Conservation (phyloP, 257 asterid genomes). For the Lycium ferocissimum region DNA sequence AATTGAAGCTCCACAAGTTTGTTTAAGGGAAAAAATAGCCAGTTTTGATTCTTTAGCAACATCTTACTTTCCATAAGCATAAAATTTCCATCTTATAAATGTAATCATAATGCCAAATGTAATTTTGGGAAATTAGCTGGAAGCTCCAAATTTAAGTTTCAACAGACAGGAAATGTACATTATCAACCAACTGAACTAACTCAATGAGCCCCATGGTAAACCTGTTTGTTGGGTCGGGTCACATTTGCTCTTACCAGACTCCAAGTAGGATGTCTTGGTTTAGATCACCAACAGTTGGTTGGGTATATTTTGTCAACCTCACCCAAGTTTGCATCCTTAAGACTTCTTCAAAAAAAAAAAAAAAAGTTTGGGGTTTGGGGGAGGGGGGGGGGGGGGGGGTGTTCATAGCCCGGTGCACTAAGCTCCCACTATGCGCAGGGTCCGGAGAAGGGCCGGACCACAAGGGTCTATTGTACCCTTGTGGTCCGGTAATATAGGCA, state of each 20-base stretch:
- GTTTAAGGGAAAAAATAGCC: background rate
- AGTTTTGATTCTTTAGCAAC: background rate
- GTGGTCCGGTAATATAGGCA: too few relatives aligned
- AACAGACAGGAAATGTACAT: background rate
- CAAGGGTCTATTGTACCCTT: too few relatives aligned
- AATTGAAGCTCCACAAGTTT: slow-evolving; percentile 16
- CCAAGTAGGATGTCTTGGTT: background rate
- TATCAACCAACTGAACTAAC: slow-evolving; percentile 11
- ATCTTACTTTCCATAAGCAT: slow-evolving; percentile 3
- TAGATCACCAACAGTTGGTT: background rate
- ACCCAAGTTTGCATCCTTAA: slow-evolving; percentile 25
- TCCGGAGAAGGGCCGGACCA: too few relatives aligned
- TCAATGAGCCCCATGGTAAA: slow-evolving; percentile 7
- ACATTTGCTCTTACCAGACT: slow-evolving; percentile 16
- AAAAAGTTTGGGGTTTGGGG: too few relatives aligned
- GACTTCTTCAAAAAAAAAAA: background rate
- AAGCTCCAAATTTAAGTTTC: background rate
- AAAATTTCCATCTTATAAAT: slow-evolving; percentile 13
- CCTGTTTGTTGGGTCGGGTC: background rate
- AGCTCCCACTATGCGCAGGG: too few relatives aligned
- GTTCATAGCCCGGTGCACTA: too few relatives aligned
- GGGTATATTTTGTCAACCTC: background rate
- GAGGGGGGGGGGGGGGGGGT: too few relatives aligned
- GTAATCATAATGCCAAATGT: background rate
- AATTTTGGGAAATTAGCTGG: slow-evolving; percentile 4